These are phyloP conservation scores for Phytophthora pistaciae DNA, from an alignment of 352 stramenopile genomes.

Conservation along the genomic window DNA sequence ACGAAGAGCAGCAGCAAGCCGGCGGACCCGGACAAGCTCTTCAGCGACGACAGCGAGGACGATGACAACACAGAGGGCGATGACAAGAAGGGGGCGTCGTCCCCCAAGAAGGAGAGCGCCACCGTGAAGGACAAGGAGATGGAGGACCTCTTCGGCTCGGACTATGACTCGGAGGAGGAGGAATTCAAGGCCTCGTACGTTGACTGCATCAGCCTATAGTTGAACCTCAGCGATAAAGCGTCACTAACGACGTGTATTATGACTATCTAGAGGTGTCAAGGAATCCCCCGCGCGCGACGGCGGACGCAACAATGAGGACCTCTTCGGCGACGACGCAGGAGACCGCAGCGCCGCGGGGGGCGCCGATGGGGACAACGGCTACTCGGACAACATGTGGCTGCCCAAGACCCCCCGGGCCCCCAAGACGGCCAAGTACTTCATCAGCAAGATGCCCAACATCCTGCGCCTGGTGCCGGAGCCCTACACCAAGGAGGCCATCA, in stretches of 20 bases:
- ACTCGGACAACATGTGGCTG: slow-evolving; percentile 74
- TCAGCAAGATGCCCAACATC: slow-evolving; percentile 90
- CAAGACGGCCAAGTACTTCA: slow-evolving; percentile 70
- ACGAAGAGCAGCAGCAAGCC: slow-evolving; percentile 11
- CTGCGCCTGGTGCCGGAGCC: slow-evolving; percentile 79
- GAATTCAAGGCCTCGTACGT: slow-evolving; percentile 90
- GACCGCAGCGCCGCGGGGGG: slow-evolving; percentile 30
- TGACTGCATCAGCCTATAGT: background rate
- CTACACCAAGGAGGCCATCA: slow-evolving; percentile 81
- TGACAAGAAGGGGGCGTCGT: slow-evolving; percentile 28
- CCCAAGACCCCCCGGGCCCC: slow-evolving; percentile 78
- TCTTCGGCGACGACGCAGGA: slow-evolving; percentile 54
- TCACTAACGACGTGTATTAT: slow-evolving; percentile 16
- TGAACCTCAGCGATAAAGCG: too few relatives aligned
- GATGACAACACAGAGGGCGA: slow-evolving; percentile 31
- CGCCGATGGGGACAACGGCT: slow-evolving; percentile 42
- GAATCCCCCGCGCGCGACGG: slow-evolving; percentile 81
- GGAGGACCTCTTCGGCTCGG: slow-evolving; percentile 89
- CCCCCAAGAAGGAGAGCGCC: slow-evolving; percentile 34
- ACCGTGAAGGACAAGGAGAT: slow-evolving; percentile 85
- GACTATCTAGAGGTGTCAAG: slow-evolving; percentile 75
- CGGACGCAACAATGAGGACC: slow-evolving; percentile 51
- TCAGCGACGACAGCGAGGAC: slow-evolving; percentile 78
- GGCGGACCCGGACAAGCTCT: slow-evolving; percentile 59
- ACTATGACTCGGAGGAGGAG: slow-evolving; percentile 91